phyloP scores from a whole-genome alignment of 129 eudicot genomes.

The Apium graveolens region DNA sequence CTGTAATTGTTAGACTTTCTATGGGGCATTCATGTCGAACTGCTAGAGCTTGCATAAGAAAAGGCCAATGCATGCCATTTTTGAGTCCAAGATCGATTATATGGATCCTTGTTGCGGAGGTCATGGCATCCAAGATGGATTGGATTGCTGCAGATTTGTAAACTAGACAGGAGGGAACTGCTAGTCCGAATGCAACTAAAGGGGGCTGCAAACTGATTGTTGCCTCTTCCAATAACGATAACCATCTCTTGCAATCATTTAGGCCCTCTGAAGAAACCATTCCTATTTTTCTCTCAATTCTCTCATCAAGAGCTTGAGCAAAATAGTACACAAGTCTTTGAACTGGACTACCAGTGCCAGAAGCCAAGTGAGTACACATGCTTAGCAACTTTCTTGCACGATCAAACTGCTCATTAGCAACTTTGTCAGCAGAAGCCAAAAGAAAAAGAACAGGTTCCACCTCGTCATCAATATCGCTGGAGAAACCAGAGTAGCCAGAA shows the following conservation, averaged over 20 bases:
- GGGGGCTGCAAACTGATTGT: background rate
- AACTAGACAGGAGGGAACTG: slow-evolving; percentile 1
- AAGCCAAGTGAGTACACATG: slow-evolving; percentile 1
- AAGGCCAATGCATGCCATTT: slow-evolving; percentile 16
- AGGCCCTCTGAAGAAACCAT: background rate
- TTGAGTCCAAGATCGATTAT: slow-evolving; percentile 17
- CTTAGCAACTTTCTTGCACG: slow-evolving; percentile 18
- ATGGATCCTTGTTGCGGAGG: slow-evolving; percentile 14
- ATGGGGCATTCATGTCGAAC: slow-evolving; percentile 5
- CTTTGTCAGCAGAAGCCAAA: slow-evolving; percentile 25
- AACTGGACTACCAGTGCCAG: slow-evolving; percentile 13
- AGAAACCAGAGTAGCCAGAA: background rate
- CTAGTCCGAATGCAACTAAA: background rate
- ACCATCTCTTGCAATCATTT: background rate
- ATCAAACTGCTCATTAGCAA: slow-evolving; percentile 13
- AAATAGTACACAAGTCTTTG: slow-evolving; percentile 19
- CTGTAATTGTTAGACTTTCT: slow-evolving; percentile 20
- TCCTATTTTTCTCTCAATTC: slow-evolving; percentile 13
- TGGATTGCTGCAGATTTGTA: slow-evolving; percentile 13
- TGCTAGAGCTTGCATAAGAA: slow-evolving; percentile 22
- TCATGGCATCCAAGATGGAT: slow-evolving; percentile 10
- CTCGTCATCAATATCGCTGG: slow-evolving; percentile 8
- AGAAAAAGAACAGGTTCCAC: slow-evolving; percentile 22
- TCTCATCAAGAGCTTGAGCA: slow-evolving; percentile 21
- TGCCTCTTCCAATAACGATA: slow-evolving; percentile 1